Percentiles rank a stretch among this genome's conserved stretches.
Conservation (phyloP, 768 basidiomycete genomes). For the Boletus huronensis region DNA sequence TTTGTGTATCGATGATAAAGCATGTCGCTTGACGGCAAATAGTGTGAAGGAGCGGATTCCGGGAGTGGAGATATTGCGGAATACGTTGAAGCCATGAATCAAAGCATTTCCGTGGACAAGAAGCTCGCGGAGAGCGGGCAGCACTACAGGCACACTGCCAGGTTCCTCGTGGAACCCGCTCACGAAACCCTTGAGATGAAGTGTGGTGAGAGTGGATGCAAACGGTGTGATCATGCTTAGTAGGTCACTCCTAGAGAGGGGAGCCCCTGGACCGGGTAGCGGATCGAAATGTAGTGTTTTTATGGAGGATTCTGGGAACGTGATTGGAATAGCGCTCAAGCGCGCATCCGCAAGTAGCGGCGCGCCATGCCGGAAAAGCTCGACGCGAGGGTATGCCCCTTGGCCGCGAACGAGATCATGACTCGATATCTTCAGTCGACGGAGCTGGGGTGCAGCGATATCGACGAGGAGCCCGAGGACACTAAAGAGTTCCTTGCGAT, state of each 20-base stretch:
- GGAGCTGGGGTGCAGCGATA: conserved; percentile 25
- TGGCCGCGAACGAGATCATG: conserved; percentile 22
- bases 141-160: conserved; percentile 31
- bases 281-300: conserved; percentile 36
- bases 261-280: conserved; percentile 26
- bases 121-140: conserved; percentile 29
- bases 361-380: conserved; percentile 32
- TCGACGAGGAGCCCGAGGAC: conserved; percentile 23
- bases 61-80: conserved; percentile 35
- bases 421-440: conserved; percentile 30
- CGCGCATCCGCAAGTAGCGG: conserved; percentile 32
- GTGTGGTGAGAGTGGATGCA: conserved; percentile 26
- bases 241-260: conserved; percentile 26
- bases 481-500: conserved; percentile 28
- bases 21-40: conserved; percentile 25
- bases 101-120: conserved; percentile 31
- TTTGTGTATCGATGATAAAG: conserved; percentile 33
- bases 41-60: conserved; percentile 24
- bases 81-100: conserved; percentile 33
- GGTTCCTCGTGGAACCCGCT: conserved; percentile 33
- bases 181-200: conserved; percentile 33
- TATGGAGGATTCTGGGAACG: conserved; percentile 26
- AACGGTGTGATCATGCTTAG: conserved; percentile 31
- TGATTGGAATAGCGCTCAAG: conserved; percentile 32
- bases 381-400: conserved; percentile 27